Base-by-base conservation (phyloP, 371 early-diverging fungal genomes). In the Apophysomyces sp. region DNA sequence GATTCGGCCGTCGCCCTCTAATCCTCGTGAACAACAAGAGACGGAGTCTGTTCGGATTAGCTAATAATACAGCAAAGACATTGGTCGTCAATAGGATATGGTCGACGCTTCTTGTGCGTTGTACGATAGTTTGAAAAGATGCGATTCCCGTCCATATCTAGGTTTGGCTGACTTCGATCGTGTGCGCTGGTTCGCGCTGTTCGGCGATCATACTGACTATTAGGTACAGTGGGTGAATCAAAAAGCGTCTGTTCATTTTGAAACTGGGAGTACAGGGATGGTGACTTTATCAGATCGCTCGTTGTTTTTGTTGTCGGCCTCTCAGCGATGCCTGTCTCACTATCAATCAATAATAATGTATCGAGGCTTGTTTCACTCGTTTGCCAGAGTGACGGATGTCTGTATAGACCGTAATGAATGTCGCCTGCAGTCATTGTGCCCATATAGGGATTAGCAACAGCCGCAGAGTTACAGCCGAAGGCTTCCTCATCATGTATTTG, bases 361-460 rank as follows among this genome's bases (percentile, higher is more conserved):
- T 55, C 56, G 6, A 55, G 36, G 21, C 49, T 26, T 21, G 49
- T 21, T 9, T 44, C 49, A 21, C 49, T 55, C 5, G 56, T 26
- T 31, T 18, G 56, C 34, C 37, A 27, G 49, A 68, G 53, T 6
- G 64, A 57, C 27, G 68, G 68, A 9, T 63, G 32, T 21, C 68
- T 49, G 51, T 68, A 68, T 4, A 68, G 57, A 18, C 68, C 68
- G n/a, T 60, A 68, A 39, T 68, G 68, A 36, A 68, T 68, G n/a
- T 68, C 68, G 2, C 68, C 68, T 4, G 68, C 56, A 6, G 68
- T 68, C 68, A 68, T 68, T 12, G 68, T 68, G 15, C 68, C 68
- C n/a, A 61, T 52, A 30, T 58, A 57, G n/a, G 68, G 68, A 31
- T 60, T 55, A 13, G 68, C 68, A 11, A 63, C 26, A 15, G 65